A percentile compares a stretch with the other conserved stretches of the same genome.
Conservation (phyloP, 1,139 yeast species). For the Debaryomyces udenii region DNA sequence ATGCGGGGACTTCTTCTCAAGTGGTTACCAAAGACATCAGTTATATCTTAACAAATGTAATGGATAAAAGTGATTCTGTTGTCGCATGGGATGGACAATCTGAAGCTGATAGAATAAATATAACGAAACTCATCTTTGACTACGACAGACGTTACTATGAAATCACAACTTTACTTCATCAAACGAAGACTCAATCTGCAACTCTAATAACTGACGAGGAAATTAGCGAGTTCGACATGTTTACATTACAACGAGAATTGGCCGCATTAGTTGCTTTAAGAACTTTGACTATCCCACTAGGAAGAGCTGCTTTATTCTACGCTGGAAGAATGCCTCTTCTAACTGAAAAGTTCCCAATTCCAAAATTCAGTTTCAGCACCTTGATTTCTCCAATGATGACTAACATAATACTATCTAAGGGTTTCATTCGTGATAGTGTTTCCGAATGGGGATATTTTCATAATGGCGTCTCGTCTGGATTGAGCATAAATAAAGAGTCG, state of each 20-base stretch:
- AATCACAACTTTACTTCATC: conserved; percentile 69
- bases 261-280: conserved; percentile 68
- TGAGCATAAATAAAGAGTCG: conserved; percentile 70
- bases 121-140: conserved; percentile 74
- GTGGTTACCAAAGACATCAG: conserved; percentile 45
- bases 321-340: conserved; percentile 76
- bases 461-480: conserved; percentile 87
- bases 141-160: conserved; percentile 81
- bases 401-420: conserved; percentile 63
- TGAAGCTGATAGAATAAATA: conserved; percentile 65
- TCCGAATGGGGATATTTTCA: conserved; percentile 90
- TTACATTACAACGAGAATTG: conserved; percentile 61
- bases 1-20: conserved; percentile 11
- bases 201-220: conserved; percentile 38
- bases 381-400: conserved; percentile 67
- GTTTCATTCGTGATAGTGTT: conserved; percentile 50
- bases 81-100: conserved; percentile 69
- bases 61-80: conserved; percentile 50
- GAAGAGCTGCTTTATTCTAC: conserved; percentile 72
- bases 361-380: conserved; percentile 71
- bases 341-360: conserved; percentile 83
- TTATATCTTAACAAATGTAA: conserved; percentile 48
- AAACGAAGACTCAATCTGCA: conserved; percentile 64
- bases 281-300: conserved; percentile 76
- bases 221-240: conserved; percentile 59